phyloP scores from a whole-genome alignment of 768 basidiomycete species.

The Leccinellum rugosiceps region DNA sequence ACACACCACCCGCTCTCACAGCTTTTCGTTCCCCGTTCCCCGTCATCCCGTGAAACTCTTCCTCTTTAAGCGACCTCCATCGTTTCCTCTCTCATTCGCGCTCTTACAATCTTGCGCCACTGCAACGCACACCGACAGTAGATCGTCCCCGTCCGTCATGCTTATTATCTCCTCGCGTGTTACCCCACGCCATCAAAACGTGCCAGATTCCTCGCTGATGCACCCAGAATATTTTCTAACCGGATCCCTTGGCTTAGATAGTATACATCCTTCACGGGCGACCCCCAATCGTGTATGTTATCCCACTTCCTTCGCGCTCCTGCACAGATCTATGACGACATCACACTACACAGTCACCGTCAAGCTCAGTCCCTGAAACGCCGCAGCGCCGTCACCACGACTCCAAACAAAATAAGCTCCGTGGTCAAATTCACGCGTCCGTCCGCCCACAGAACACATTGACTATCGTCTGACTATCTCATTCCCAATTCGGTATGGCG shows the following conservation, averaged over 20 bases:
- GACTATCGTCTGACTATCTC: slow-evolving; percentile 6
- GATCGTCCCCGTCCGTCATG: neutral
- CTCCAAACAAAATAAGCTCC: slow-evolving; percentile 10
- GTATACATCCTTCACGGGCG: neutral
- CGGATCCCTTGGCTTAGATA: neutral
- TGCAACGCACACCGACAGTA: neutral
- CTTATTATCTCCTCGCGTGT: neutral
- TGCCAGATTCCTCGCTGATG: slow-evolving; percentile 10
- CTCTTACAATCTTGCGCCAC: slow-evolving; percentile 3
- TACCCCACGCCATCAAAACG: slow-evolving; percentile 28
- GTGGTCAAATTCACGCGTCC: slow-evolving; percentile 11
- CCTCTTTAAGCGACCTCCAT: neutral
- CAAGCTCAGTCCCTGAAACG: slow-evolving; percentile 18
- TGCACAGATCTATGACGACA: slow-evolving; percentile 4
- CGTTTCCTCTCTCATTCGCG: neutral
- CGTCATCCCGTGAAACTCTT: slow-evolving; percentile 3
- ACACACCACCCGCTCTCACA: neutral
- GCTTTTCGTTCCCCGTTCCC: neutral
- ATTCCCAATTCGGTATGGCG: neutral
- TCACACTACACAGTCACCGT: slow-evolving; percentile 8
- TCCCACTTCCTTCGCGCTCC: neutral
- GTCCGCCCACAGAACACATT: slow-evolving; percentile 19
- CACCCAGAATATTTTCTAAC: neutral
- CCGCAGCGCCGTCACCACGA: slow-evolving; percentile 25
- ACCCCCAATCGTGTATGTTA: neutral